Evolutionary conservation across 208 protist species (phyloP), one percentile per base, ranked within the genome.

Genomic region (Tritrichomonas musculus): DNA sequence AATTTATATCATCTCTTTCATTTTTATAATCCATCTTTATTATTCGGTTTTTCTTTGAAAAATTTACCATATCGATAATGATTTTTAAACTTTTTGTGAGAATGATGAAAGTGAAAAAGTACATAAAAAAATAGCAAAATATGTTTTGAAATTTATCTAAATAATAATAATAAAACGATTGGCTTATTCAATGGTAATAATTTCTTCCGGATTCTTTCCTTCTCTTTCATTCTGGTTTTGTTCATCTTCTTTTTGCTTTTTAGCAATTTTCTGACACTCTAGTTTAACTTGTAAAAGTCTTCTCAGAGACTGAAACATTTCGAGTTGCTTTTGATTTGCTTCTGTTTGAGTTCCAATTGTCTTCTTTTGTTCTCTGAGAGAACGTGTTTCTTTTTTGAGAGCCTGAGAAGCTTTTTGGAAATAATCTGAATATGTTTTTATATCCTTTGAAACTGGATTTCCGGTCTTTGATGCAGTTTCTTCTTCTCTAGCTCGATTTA

Each of bases 351-450:
- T 47, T 39, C 77, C 77, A 27, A 88, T 57, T 14, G 77, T 47
- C 47, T 88, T 88, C 77, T 88, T 88, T 47, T 88, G 77, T 4
- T 88, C 77, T 27, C 57, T 88, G 2, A 88, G 77, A 11, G 33
- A 41, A 22, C 39, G 53, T 39, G 47, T 88, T 13, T 47, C 1
- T 33, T 88, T 88, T 47, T 88, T 88, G n/a, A 88, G 33, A 11
- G 20, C 77, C 27, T 53, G 77, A 17, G 77, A n/a, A 11, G 44
- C 41, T 27, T 88, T 88, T 47, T 88, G 77, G 77, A 88, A 88
- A 27, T 60, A 88, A 11, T 88, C 47, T 13, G 77, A 13, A 50
- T 88, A 88, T 17, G 77, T 88, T 47, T 88, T 88, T 2, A 88
- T 88, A 1, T 13, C 39, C 4, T 47, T 88, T 9, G 77, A 88